Evolutionary conservation across 495 filamentous ascomycete genomes (phyloP).

Genomic region (Aspergillus cavernicola): DNA sequence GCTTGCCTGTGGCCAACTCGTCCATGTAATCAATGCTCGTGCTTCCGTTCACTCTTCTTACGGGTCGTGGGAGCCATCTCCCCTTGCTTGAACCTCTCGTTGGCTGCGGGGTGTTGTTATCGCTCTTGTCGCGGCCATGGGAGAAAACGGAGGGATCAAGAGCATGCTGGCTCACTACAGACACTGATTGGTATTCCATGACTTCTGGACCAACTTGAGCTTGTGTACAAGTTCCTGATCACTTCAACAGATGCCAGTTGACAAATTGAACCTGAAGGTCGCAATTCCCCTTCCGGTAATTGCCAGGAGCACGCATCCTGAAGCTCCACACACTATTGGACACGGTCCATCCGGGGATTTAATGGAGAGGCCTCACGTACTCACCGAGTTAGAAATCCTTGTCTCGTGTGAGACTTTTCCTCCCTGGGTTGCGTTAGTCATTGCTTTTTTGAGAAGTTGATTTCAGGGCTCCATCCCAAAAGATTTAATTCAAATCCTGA

Average conservation of each 20-base stretch:
- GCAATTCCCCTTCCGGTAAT: neutral
- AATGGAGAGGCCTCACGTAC: neutral
- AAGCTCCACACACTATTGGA: neutral
- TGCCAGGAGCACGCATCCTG: neutral
- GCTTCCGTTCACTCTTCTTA: constrained; percentile 17
- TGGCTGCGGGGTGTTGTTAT: constrained; percentile 9
- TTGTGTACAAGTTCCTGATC: too few relatives aligned
- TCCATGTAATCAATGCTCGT: constrained; percentile 15
- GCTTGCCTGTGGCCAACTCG: constrained; percentile 17
- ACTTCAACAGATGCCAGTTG: too few relatives aligned
- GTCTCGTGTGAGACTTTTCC: constrained; percentile 8
- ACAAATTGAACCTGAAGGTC: neutral
- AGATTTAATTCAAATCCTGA: neutral
- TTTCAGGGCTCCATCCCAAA: neutral
- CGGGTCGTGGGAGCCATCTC: constrained; percentile 5
- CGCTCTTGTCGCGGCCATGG: constrained; percentile 1
- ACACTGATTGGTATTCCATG: constrained; percentile 9
- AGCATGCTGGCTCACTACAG: constrained; percentile 5
- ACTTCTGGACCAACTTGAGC: too few relatives aligned
- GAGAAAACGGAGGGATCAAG: constrained; percentile 4
- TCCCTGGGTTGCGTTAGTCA: neutral
- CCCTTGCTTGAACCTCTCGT: constrained; percentile 10
- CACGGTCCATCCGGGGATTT: neutral
- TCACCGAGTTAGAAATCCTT: neutral
- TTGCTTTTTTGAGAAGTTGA: neutral